Evolutionary conservation across 371 early-diverging fungal genomes (phyloP).

Genomic region (Choanephora cucurbitarum): DNA sequence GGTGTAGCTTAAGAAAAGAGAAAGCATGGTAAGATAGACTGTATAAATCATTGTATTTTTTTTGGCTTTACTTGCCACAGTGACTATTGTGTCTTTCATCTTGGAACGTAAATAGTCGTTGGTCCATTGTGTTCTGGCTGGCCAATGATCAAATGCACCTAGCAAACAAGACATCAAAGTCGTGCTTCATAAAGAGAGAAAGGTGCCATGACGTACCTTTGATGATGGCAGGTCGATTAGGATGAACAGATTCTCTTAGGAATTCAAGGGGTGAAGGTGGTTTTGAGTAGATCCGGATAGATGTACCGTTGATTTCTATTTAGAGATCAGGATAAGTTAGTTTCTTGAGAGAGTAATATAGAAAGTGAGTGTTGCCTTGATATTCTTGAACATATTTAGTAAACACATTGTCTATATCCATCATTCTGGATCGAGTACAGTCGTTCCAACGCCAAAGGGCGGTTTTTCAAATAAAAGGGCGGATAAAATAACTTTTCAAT

Average conservation of each 20-base stretch:
- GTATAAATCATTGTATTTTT: neutral
- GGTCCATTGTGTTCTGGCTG: slow-evolving; percentile 64
- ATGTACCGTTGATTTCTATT: slow-evolving; percentile 45
- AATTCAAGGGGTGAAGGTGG: slow-evolving; percentile 50
- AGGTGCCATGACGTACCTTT: slow-evolving; percentile 22
- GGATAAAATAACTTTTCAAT: too few species aligned
- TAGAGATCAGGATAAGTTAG: neutral
- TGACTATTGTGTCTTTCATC: slow-evolving; percentile 53
- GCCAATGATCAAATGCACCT: slow-evolving; percentile 58
- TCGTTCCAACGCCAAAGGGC: too few species aligned
- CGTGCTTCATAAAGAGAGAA: neutral
- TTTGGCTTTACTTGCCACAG: slow-evolving; percentile 56
- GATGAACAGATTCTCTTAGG: slow-evolving; percentile 39
- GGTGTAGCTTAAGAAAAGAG: slow-evolving; percentile 32
- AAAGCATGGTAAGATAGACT: neutral
- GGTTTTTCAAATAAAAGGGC: too few species aligned
- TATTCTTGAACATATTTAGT: slow-evolving; percentile 41
- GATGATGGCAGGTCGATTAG: slow-evolving; percentile 48
- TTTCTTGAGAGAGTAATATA: too few species aligned
- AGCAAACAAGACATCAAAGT: neutral
- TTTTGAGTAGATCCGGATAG: slow-evolving; percentile 25
- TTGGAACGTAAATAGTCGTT: slow-evolving; percentile 56
- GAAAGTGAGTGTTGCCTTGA: slow-evolving; percentile 47
- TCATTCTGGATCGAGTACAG: too few species aligned
- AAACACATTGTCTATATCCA: slow-evolving; percentile 30